Base-by-base conservation (phyloP, 306 rosid species). In the Corylus heterophylla region DNA sequence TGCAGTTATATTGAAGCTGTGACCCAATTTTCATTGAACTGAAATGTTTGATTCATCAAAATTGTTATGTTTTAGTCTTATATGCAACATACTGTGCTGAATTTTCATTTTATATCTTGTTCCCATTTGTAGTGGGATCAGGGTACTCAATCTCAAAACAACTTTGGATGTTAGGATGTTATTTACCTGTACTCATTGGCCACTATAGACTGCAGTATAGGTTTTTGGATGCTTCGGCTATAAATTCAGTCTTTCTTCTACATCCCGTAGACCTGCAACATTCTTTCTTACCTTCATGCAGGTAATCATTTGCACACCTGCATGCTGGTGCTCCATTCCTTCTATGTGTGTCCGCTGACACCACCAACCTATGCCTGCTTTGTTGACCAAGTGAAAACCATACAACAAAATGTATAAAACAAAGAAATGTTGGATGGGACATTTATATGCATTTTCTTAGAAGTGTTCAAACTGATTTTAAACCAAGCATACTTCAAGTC, bases 1-100 rank as follows among this genome's bases (percentile, higher is more conserved):
- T 68, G 9, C 31, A 8, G 27, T 48, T 16, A 76, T 81, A 73
- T n/a, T 71, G 58, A n/a, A 69, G 83, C 74, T 81, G 39, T 51
- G n/a, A n/a, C 45, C 74, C 45, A 25, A 35, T 75, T 61, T 73
- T 20, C 55, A 67, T 6, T 14, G 76, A 68, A n/a, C 75, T 59
- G 75, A 42, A 71, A 39, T 70, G 29, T 58, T 58, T 58, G 58
- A 16, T 52, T 16, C 12, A 12, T 52, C 58, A n/a, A 71, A 62
- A 25, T 42, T 5, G 22, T 47, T 70, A 25, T 78, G 71, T 48
- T 66, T 78, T 75, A 39, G 37, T 58, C 74, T 55, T 52, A 42
- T 42, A 42, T 11, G 16, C 14, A 4, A 49, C 54, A 49, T 49
- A 2, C 2, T 49, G 54, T 55, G 61, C 22, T 55, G 25, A 55